phyloP scores from a whole-genome alignment of 257 asterid genomes.

The Scutellaria baicalensis region DNA sequence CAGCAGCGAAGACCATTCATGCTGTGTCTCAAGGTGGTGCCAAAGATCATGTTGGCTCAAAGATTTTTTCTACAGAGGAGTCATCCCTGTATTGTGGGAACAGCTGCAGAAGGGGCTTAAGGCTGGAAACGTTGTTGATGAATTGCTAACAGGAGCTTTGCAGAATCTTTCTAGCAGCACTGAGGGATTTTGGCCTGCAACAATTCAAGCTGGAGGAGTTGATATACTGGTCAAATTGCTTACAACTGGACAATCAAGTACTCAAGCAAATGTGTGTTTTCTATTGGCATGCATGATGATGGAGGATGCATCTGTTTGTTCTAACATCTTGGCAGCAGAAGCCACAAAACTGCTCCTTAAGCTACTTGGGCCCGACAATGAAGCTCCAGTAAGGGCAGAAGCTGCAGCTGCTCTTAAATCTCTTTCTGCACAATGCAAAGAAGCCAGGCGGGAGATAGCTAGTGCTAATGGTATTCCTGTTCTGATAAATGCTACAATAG shows the following conservation, averaged over 20 bases:
- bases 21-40: slow-evolving; percentile 97
- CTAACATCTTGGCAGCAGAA: slow-evolving; percentile 69
- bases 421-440: slow-evolving; percentile 92
- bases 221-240: slow-evolving; percentile 85
- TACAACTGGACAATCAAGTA: slow-evolving; percentile 68
- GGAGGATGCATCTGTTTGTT: slow-evolving; percentile 90
- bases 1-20: slow-evolving; percentile 90
- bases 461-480: slow-evolving; percentile 86
- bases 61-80: slow-evolving; percentile 97
- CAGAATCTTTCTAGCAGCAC: slow-evolving; percentile 88
- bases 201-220: slow-evolving; percentile 80
- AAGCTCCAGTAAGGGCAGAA: slow-evolving; percentile 93
- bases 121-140: slow-evolving; percentile 85
- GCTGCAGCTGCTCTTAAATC: slow-evolving; percentile 96
- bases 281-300: slow-evolving; percentile 95
- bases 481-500: slow-evolving; percentile 93
- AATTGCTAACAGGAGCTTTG: slow-evolving; percentile 79
- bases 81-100: slow-evolving; percentile 90
- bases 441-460: slow-evolving; percentile 79
- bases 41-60: slow-evolving; percentile 95
- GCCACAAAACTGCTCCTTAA: slow-evolving; percentile 79
- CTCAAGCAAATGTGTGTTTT: slow-evolving; percentile 97
- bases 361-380: slow-evolving; percentile 82
- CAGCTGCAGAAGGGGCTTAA: slow-evolving; percentile 82
- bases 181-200: slow-evolving; percentile 91